Evolutionary conservation across 2,329 filamentous ascomycete genomes (phyloP), one percentile per base, ranked within the genome.

Genomic region (Exophiala aquamarina): DNA sequence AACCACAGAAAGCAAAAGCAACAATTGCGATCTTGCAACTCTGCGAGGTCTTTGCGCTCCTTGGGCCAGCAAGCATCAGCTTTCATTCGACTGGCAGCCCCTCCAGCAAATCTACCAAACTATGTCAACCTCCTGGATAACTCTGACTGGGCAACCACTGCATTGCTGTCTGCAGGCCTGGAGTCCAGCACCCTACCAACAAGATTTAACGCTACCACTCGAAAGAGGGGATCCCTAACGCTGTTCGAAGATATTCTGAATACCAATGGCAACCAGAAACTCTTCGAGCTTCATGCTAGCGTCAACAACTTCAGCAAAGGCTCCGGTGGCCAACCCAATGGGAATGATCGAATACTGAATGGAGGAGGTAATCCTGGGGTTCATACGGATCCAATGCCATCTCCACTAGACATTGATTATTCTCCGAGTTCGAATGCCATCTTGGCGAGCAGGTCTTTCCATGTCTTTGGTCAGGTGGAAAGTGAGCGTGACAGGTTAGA

Each of bases 131-230:
- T n/a, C n/a, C 56, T 93, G 11, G 79, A 91, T 58, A 56, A 66
- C 8, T 66, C 70, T 6, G 71, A 76, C 46, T 98, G 93, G 93
- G 83, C 94, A 59, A 80, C 81, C 3, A 85, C 89, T 10, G 91
- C 86, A 2, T 69, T 96, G 11, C 77, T 95, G 52, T 81, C 83
- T 11, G 76, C 87, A 1, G 87, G 86, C 1, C 64, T 95, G 10
- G 93, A 97, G 66, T 89, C 82, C 18, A 80, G 86, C 26, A 88
- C 86, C 1, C 69, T 97, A 11, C 87, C 88, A 5, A 84, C 88
- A 1, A 79, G 92, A 3, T 69, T 95, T 21, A 77, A 75, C 21
- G 66, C 74, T 9, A 65, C 65, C 3, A 65, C 65, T 18, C 52
- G 55, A 58, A 53, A 72, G 64, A 57, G 70, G 69, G 51, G 75